Evolutionary conservation across 352 stramenopile species (phyloP).

Genomic region (Ophiocytium majus): DNA sequence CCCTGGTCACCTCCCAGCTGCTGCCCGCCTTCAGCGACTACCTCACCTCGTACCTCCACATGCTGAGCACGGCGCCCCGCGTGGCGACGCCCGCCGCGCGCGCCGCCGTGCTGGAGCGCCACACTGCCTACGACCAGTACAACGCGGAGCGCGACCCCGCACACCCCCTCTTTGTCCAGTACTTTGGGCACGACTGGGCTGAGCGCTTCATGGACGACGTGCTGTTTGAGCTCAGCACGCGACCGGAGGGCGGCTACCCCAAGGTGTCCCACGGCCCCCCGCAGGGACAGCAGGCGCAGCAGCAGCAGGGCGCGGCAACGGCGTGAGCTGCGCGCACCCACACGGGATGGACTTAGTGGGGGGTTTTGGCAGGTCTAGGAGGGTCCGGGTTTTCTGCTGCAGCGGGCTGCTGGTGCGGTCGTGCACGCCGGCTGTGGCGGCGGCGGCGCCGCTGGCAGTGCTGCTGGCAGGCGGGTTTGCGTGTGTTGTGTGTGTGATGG

Average conservation of each 20-base stretch:
- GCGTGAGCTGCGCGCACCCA: too few species aligned
- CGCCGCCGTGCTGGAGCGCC: conserved; percentile 49
- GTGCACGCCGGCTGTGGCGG: too few species aligned
- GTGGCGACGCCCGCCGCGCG: conserved; percentile 23
- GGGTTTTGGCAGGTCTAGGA: too few species aligned
- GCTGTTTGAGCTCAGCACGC: conserved; percentile 49
- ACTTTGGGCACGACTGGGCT: conserved; percentile 54
- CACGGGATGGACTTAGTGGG: too few species aligned
- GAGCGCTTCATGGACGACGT: conserved; percentile 54
- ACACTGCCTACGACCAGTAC: conserved; percentile 60
- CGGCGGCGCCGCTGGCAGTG: too few species aligned
- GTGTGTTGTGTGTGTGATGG: too few species aligned
- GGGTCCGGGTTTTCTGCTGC: too few species aligned
- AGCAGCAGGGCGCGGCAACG: not conserved
- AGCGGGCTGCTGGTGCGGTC: too few species aligned
- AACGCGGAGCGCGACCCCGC: conserved; percentile 57
- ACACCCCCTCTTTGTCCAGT: conserved; percentile 59
- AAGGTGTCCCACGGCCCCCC: conserved; percentile 7
- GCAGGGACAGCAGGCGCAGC: not conserved
- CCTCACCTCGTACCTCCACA: conserved; percentile 50
- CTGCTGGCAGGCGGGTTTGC: too few species aligned
- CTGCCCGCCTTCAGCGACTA: conserved; percentile 59
- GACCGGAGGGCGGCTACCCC: conserved; percentile 39
- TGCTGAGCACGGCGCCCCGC: conserved; percentile 20
- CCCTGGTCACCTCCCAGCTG: conserved; percentile 35